Percentiles rank a stretch among this genome's conserved stretches.
phyloP scores from a whole-genome alignment of 1,139 yeast species.

The Suhomyces guaymorum region DNA sequence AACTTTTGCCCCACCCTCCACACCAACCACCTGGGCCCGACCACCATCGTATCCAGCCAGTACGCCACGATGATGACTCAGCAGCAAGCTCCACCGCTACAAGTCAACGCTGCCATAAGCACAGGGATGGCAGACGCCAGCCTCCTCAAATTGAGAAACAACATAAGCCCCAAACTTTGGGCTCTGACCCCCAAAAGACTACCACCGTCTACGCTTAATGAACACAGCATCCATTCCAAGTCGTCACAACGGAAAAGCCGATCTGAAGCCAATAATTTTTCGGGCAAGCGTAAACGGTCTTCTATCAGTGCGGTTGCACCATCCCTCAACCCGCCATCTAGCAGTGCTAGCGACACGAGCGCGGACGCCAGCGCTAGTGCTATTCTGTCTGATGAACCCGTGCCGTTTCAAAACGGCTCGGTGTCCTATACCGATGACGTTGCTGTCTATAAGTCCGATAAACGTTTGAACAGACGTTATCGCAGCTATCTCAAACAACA shows the following conservation, averaged over 20 bases:
- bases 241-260: too few relatives aligned
- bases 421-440: conserved; percentile 2
- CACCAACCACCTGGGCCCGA: too few relatives aligned
- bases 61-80: conserved; percentile 1
- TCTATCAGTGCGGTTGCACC: conserved; percentile 1
- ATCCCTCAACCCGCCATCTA: too few relatives aligned
- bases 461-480: conserved; percentile 8
- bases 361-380: not conserved
- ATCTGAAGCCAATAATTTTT: too few relatives aligned
- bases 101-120: not conserved
- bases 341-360: too few relatives aligned
- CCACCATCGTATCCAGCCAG: too few relatives aligned
- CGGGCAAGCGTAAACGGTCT: too few relatives aligned
- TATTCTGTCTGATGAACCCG: not conserved
- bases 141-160: conserved; percentile 1
- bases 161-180: conserved; percentile 1
- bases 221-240: too few relatives aligned
- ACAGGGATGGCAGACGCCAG: not conserved
- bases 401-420: not conserved
- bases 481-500: conserved; percentile 17
- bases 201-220: not conserved
- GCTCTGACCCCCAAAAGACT: conserved; percentile 1
- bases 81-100: not conserved
- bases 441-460: conserved; percentile 1
- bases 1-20: too few relatives aligned